Evolutionary conservation across 2,329 filamentous ascomycete genomes (phyloP).

Genomic region (Fusarium sp.): DNA sequence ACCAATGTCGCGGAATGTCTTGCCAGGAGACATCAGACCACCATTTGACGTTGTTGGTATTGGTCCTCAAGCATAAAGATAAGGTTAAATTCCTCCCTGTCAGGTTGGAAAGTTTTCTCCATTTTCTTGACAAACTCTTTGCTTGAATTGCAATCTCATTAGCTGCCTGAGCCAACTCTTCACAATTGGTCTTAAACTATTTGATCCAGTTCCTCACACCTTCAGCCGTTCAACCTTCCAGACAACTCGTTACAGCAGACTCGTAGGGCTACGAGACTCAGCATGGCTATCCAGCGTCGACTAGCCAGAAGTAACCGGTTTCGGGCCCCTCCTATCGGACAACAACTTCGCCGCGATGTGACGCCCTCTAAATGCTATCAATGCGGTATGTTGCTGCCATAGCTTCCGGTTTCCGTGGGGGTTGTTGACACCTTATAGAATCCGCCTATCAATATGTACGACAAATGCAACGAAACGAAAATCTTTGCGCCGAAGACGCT

Average conservation of each 20-base stretch:
- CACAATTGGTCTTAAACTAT: too few species aligned
- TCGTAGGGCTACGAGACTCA: too few species aligned
- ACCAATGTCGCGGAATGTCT: background rate
- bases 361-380: background rate
- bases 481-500: background rate
- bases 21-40: background rate
- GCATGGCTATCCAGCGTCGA: background rate
- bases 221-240: too few species aligned
- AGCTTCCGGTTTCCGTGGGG: fast-evolving
- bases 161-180: too few species aligned
- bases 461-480: background rate
- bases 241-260: too few species aligned
- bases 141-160: too few species aligned
- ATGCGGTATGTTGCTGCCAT: background rate
- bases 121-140: too few species aligned
- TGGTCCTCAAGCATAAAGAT: background rate
- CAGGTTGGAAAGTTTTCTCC: too few species aligned
- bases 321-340: fast-evolving
- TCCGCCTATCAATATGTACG: background rate
- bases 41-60: background rate
- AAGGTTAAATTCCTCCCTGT: background rate
- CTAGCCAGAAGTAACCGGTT: background rate
- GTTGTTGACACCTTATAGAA: background rate
- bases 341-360: background rate
- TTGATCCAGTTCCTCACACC: too few species aligned